Evolutionary conservation across 768 basidiomycete genomes (phyloP), one percentile per base, ranked within the genome.

Genomic region (Coprinopsis strossmayeri): DNA sequence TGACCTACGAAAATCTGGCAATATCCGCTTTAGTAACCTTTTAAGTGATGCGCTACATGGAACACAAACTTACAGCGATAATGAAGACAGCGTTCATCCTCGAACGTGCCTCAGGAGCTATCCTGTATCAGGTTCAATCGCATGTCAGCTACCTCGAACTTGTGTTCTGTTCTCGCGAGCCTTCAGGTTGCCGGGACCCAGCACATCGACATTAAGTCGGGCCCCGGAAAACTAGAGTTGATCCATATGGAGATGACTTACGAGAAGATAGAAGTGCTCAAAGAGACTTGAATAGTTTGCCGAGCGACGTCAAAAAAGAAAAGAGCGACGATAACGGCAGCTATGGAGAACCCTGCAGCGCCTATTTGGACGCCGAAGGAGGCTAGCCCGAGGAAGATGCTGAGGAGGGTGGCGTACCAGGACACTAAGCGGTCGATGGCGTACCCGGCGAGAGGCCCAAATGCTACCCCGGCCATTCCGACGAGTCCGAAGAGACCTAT

Each of bases 41-140:
- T 34, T 2, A 3, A 7, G 2, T 5, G 35, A 26, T 5, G 15
- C 13, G 18, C 51, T 47, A 25, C 17, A n/a, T 9, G 28, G 17
- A 44, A 24, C 23, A 25, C 15, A 13, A 21, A n/a, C 28, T 12
- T 34, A 84, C 84, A 1, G 81, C 79, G 46, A 91, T 69, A 42
- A 92, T 76, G 44, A 81, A 72, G 34, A 90, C 74, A 1, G 90
- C 88, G 55, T 92, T 91, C 15, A 94, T 57, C 25, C 90, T 74
- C 3, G 90, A 76, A 42, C 84, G 67, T 1, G 86, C 84, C 7
- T 67, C 58, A 0, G 63, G 54, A 3, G 66, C 62, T 12, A 77
- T 73, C 4, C 74, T 74, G 23, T 9, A 42, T 34, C 27, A 30
- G 20, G n/a, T 15, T 13, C 32, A 34, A 1, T 34, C 20, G 45